phyloP scores from a whole-genome alignment of 208 protist genomes.

The Acanthamoeba culbertsoni region DNA sequence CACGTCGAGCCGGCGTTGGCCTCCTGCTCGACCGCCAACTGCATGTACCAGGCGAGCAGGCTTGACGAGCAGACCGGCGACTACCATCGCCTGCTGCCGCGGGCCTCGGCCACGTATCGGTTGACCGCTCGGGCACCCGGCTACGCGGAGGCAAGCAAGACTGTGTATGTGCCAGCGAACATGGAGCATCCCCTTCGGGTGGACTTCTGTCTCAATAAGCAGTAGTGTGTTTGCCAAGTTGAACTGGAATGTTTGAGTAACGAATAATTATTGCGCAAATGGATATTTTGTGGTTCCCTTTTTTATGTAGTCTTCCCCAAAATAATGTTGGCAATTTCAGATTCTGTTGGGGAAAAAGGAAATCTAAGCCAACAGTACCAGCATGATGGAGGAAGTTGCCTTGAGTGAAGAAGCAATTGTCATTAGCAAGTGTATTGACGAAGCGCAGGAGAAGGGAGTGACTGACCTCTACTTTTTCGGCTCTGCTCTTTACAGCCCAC shows the following conservation, averaged over 20 bases:
- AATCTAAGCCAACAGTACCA: too few species aligned
- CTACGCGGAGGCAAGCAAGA: background rate
- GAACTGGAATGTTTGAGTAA: background rate
- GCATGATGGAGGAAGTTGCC: too few species aligned
- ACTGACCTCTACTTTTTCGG: background rate
- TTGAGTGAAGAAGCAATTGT: too few species aligned
- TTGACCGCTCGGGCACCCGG: background rate
- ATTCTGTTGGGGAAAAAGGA: too few species aligned
- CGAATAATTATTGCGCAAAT: too few species aligned
- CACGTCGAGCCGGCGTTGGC: background rate
- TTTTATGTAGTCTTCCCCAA: too few species aligned
- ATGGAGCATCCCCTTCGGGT: background rate
- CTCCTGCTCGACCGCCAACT: background rate
- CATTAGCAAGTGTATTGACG: background rate
- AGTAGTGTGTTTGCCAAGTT: background rate
- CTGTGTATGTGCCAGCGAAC: background rate
- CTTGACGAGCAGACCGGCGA: background rate
- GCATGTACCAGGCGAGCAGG: background rate
- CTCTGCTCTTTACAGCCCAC: background rate
- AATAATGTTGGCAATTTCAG: too few species aligned
- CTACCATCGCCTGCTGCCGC: background rate
- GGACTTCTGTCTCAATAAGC: background rate
- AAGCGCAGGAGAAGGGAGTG: background rate
- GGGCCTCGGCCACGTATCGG: background rate
- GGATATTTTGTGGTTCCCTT: too few species aligned